phyloP scores from a whole-genome alignment of 2,329 filamentous ascomycete genomes.

The Neofusicoccum umdonicola region DNA sequence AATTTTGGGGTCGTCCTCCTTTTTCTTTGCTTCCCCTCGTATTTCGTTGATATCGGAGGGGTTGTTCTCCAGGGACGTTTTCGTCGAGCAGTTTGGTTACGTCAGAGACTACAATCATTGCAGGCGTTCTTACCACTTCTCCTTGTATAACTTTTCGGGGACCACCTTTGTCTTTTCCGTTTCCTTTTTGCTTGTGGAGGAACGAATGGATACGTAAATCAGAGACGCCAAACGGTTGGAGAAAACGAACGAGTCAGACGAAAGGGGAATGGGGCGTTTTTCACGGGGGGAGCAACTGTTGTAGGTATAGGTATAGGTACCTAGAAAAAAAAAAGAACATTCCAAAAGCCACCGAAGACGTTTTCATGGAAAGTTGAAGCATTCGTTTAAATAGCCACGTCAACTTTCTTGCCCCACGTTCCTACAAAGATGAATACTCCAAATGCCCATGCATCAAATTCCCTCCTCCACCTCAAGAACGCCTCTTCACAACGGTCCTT shows the following conservation, averaged over 20 bases:
- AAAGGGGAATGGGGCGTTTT: too few species aligned
- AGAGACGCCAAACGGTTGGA: too few species aligned
- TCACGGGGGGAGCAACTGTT: too few species aligned
- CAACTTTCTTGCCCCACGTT: too few species aligned
- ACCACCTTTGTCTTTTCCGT: not conserved
- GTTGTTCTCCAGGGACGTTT: not conserved
- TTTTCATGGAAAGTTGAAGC: too few species aligned
- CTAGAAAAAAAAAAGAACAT: too few species aligned
- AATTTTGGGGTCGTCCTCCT: not conserved
- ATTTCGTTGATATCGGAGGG: not conserved
- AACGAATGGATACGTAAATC: not conserved
- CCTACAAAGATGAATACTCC: too few species aligned
- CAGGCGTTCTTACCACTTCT: not conserved
- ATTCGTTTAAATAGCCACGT: too few species aligned
- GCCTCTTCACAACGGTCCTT: not conserved
- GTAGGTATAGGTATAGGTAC: too few species aligned
- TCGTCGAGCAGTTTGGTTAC: not conserved
- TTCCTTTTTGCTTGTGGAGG: not conserved
- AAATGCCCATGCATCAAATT: too few species aligned
- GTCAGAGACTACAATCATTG: not conserved
- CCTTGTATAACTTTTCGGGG: not conserved
- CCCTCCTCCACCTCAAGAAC: not conserved
- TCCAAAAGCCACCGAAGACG: too few species aligned
- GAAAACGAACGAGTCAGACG: too few species aligned
- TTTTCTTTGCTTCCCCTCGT: not conserved